Conservation (phyloP, 2,329 filamentous ascomycete genomes). For the Endoconidiophora laricicola region DNA sequence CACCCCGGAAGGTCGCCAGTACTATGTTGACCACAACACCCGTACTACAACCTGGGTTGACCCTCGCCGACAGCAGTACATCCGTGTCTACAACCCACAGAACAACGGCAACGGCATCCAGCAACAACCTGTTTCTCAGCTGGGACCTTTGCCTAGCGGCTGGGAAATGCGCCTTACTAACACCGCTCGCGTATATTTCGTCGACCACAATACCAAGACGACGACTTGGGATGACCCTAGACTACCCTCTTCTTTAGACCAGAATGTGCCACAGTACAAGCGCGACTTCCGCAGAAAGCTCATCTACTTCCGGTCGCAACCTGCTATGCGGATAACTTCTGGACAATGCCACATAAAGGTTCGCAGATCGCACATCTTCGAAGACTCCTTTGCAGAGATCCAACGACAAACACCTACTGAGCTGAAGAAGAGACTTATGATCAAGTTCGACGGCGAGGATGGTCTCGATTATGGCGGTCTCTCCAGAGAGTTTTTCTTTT, state of each 20-base stretch:
- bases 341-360: slow-evolving; percentile 98
- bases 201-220: slow-evolving; percentile 98
- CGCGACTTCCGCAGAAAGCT: slow-evolving; percentile 94
- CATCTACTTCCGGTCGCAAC: slow-evolving; percentile 98
- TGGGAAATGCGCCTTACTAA: slow-evolving; percentile 99
- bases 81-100: slow-evolving; percentile 86
- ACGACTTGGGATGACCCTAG: slow-evolving; percentile 98
- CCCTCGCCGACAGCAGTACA: slow-evolving; percentile 91
- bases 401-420: slow-evolving; percentile 91
- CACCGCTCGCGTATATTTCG: slow-evolving; percentile 94
- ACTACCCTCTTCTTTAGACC: slow-evolving; percentile 85
- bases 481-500: slow-evolving; percentile 97
- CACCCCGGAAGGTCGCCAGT: slow-evolving; percentile 84
- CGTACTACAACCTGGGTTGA: slow-evolving; percentile 98
- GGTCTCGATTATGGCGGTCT: slow-evolving; percentile 95
- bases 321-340: slow-evolving; percentile 83
- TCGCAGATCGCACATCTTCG: slow-evolving; percentile 88
- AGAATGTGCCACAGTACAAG: slow-evolving; percentile 98
- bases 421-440: slow-evolving; percentile 96
- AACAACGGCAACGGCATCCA: slow-evolving; percentile 79
- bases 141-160: slow-evolving; percentile 85
- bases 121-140: slow-evolving; percentile 91
- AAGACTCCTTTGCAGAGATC: slow-evolving; percentile 97
- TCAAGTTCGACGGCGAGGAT: slow-evolving; percentile 98
- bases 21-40: slow-evolving; percentile 98